phyloP scores from a whole-genome alignment of 306 rosid species.

The Elaeagnus macrophylla region DNA sequence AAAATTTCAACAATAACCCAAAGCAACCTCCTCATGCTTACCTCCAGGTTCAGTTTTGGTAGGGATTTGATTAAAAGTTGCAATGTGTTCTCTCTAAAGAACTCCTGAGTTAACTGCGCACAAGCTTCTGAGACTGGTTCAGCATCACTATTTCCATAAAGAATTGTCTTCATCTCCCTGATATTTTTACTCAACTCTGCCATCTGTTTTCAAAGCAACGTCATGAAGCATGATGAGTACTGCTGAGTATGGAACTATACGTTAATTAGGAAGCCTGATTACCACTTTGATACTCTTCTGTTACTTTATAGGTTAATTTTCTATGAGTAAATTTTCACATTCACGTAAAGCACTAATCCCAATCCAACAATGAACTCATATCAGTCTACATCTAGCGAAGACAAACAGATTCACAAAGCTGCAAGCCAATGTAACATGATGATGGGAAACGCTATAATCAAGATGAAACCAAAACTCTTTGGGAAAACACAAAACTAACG shows the following conservation, averaged over 20 bases:
- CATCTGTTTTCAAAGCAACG: slow-evolving; percentile 20
- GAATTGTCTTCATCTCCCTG: slow-evolving; percentile 34
- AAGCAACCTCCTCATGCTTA: slow-evolving; percentile 12
- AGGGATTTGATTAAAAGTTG: slow-evolving; percentile 40
- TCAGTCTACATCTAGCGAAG: too few species aligned
- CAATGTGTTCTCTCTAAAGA: slow-evolving; percentile 45
- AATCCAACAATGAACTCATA: too few species aligned
- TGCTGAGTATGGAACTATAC: not conserved
- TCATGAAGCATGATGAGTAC: not conserved
- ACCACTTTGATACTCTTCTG: not conserved
- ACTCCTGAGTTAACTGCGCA: slow-evolving; percentile 50
- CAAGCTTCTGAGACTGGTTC: slow-evolving; percentile 60
- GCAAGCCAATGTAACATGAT: too few species aligned
- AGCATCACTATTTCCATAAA: slow-evolving; percentile 45
- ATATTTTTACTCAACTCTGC: slow-evolving; percentile 36
- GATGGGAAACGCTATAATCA: too few species aligned
- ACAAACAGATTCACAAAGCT: too few species aligned
- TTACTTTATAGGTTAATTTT: too few species aligned
- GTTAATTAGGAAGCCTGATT: not conserved
- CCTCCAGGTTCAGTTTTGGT: slow-evolving; percentile 47
- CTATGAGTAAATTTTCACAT: too few species aligned
- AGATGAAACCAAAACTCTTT: too few species aligned
- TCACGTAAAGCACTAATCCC: too few species aligned
- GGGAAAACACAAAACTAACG: too few species aligned
- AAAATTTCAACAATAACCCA: not conserved